Conservation (phyloP, 164 flowering plant species). For the Euptelea pleiosperma region DNA sequence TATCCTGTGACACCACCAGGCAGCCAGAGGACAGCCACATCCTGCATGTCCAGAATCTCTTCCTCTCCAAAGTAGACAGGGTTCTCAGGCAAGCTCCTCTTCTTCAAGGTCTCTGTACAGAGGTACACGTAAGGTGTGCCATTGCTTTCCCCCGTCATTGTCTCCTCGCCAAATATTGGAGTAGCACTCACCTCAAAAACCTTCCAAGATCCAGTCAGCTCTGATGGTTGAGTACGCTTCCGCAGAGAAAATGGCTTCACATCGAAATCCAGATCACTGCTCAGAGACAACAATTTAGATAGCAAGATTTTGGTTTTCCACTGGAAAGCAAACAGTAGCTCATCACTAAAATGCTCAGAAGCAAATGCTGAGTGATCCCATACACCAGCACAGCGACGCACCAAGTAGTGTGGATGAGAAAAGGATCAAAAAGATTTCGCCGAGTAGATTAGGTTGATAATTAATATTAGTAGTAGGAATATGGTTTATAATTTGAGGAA, state of each 20-base stretch:
- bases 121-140: constrained; percentile 67
- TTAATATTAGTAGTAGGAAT: no score
- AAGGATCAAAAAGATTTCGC: no score
- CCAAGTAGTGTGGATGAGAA: no score
- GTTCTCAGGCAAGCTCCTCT: constrained; percentile 71
- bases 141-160: constrained; percentile 24
- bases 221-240: constrained; percentile 65
- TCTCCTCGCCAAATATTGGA: constrained; percentile 60
- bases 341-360: no score
- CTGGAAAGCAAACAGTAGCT: background rate
- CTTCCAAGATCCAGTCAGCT: constrained; percentile 84
- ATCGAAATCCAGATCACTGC: constrained; percentile 66
- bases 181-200: constrained; percentile 90
- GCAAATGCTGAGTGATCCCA: no score
- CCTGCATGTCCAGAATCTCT: constrained; percentile 81
- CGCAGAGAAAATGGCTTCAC: constrained; percentile 78
- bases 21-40: constrained; percentile 77
- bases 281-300: constrained; percentile 7
- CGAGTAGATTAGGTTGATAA: no score
- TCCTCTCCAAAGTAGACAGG: constrained; percentile 75
- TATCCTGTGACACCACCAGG: constrained; percentile 92
- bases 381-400: no score
- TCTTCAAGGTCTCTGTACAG: constrained; percentile 83
- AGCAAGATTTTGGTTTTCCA: background rate
- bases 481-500: no score